A percentile compares a stretch with the other conserved stretches of the same genome.
Evolutionary conservation across 371 early-diverging fungal genomes (phyloP).

Genomic region (Circinella minor): DNA sequence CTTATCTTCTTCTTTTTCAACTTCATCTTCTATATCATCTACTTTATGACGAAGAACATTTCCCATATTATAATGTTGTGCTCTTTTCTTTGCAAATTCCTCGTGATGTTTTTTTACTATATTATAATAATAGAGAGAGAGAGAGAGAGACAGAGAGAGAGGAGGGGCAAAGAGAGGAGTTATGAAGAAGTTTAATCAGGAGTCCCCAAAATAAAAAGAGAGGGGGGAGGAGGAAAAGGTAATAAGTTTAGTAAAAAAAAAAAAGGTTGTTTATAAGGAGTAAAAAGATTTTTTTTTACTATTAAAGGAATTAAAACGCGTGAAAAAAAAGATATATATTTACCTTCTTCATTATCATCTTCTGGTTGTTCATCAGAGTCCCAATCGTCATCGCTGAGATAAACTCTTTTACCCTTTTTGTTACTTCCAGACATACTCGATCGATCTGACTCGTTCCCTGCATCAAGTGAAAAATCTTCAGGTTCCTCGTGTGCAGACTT

Average conservation of each 20-base stretch:
- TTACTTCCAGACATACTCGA: slow-evolving; percentile 36
- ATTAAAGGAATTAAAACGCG: not conserved
- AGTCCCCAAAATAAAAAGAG: too few species aligned
- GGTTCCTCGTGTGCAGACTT: slow-evolving; percentile 42
- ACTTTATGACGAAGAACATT: slow-evolving; percentile 59
- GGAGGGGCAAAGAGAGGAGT: too few species aligned
- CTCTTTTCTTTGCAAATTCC: slow-evolving; percentile 74
- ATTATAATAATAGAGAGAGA: not conserved
- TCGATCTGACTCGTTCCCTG: slow-evolving; percentile 49
- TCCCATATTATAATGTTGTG: slow-evolving; percentile 88
- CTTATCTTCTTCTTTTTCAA: slow-evolving; percentile 27
- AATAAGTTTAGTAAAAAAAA: not conserved
- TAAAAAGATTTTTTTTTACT: not conserved
- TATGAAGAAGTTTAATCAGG: too few species aligned
- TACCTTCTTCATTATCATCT: slow-evolving; percentile 23
- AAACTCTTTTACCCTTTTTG: slow-evolving; percentile 34
- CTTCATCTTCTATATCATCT: slow-evolving; percentile 47
- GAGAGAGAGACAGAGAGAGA: too few species aligned
- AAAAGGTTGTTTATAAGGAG: too few species aligned
- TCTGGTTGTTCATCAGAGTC: slow-evolving; percentile 45
- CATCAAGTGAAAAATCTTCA: slow-evolving; percentile 53
- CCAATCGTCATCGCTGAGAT: slow-evolving; percentile 56
- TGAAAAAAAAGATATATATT: not conserved
- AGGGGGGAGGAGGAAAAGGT: not conserved
- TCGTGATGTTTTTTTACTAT: slow-evolving; percentile 57